phyloP scores from a whole-genome alignment of 1,284 basidiomycete genomes.

The Melampsora americana region DNA sequence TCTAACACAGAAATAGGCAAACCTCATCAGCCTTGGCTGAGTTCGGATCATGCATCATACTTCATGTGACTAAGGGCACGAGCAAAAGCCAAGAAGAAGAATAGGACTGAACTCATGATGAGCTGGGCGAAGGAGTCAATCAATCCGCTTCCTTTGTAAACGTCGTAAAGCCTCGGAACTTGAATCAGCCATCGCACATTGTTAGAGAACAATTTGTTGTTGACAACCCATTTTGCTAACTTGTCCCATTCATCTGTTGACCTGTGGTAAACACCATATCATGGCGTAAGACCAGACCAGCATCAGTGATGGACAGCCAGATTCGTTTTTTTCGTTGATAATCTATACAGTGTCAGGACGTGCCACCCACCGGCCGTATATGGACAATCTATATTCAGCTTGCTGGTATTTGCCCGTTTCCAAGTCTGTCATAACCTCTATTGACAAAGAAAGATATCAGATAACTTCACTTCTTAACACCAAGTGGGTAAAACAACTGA shows the following conservation, averaged over 20 bases:
- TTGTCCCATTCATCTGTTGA: constrained; percentile 88
- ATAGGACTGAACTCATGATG: constrained; percentile 66
- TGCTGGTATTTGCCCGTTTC: constrained; percentile 96
- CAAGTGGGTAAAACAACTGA: neutral
- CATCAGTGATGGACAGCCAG: too few relatives aligned
- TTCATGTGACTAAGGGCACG: too few relatives aligned
- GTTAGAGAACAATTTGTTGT: constrained; percentile 88
- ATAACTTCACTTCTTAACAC: neutral
- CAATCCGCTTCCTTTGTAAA: constrained; percentile 86
- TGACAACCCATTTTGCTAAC: constrained; percentile 91
- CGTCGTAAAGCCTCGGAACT: constrained; percentile 88
- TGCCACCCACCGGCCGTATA: constrained; percentile 69
- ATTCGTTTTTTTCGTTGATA: too few relatives aligned
- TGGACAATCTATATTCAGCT: constrained; percentile 88
- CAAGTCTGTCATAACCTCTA: constrained; percentile 92
- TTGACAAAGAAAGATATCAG: constrained; percentile 22
- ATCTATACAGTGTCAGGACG: neutral
- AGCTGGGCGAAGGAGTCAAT: constrained; percentile 88
- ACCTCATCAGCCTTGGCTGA: neutral
- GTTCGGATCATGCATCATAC: too few relatives aligned
- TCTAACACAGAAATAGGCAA: constrained; percentile 60
- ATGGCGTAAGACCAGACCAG: too few relatives aligned
- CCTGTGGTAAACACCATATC: constrained; percentile 47
- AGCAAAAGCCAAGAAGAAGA: neutral
- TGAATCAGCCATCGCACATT: constrained; percentile 99